Evolutionary conservation across 2,329 filamentous ascomycete species (phyloP), one percentile per base, ranked within the genome.

Genomic region (Aspergillus sp.): DNA sequence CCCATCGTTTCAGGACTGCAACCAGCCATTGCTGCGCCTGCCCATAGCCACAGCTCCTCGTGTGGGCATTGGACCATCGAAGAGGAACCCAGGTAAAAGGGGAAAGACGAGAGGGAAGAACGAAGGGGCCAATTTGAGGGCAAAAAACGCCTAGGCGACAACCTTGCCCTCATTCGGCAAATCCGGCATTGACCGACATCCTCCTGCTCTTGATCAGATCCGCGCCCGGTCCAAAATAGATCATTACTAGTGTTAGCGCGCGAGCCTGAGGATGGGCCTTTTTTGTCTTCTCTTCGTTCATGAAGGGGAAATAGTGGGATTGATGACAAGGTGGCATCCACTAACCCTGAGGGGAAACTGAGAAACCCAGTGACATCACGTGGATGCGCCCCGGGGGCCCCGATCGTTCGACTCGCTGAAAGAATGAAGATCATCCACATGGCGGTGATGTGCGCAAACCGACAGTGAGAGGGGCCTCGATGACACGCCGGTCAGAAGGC

Each of bases 11-110:
- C 54, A 61, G 44, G 56, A 36, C 30, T 47, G 53, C 38, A 63
- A 58, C 60, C 50, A 61, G 61, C 60, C 65, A 60, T 62, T 55
- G 59, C 66, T 69, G 66, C 64, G 67, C 65, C 67, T 54, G 61
- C 54, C 42, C 65, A 67, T 68, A 63, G 65, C 65, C 65, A 66
- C 65, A 44, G 53, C 25, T 47, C n/a, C 25, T 27, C 36, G 53
- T 55, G 32, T 36, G 32, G 32, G 32, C 32, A 36, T 55, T 55
- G 41, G 42, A 57, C 38, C 53, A 23, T 21, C 27, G 36, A 51
- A 41, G 49, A 17, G 53, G 8, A 42, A 51, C 44, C 47, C 21
- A 44, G 49, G 23, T 17, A 19, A 39, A 30, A 39, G 38, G 38
- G 39, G 38, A 25, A n/a, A 44, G 23, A 38, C 11, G 32, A 36